Evolutionary conservation across 2,329 filamentous ascomycete species (phyloP).

Genomic region (Diaporthe aspalathi): DNA sequence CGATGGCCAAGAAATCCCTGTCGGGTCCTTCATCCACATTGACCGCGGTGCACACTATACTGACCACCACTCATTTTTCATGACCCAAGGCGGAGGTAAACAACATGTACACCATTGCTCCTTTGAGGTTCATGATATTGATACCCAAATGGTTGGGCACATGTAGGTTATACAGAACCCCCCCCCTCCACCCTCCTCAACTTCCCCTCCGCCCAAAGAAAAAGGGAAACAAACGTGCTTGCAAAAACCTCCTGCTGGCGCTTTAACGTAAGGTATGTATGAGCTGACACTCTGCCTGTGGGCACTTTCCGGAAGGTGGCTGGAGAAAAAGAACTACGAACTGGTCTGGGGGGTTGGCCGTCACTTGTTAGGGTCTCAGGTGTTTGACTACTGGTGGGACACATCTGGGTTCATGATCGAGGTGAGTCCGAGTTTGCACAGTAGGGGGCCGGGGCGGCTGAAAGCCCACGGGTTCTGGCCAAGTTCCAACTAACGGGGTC

Average conservation of each 20-base stretch:
- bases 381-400: background rate
- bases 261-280: background rate
- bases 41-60: background rate
- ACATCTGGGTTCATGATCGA: background rate
- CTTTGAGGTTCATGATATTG: background rate
- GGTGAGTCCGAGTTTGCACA: background rate
- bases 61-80: background rate
- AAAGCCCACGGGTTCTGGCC: too few species aligned
- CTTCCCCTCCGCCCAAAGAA: too few species aligned
- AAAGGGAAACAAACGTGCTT: too few species aligned
- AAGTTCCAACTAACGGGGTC: background rate
- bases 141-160: background rate
- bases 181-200: background rate
- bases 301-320: background rate
- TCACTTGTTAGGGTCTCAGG: background rate
- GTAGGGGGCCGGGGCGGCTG: too few species aligned
- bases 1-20: background rate
- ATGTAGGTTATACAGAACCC: background rate
- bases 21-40: background rate
- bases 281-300: background rate
- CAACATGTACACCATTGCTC: background rate
- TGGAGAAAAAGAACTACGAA: background rate
- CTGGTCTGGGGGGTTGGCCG: background rate
- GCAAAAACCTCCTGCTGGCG: too few species aligned
- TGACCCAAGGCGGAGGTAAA: background rate